Evolutionary conservation across 1,139 yeast genomes (phyloP), one percentile per base, ranked within the genome.

Genomic region (Candida mesenterica): DNA sequence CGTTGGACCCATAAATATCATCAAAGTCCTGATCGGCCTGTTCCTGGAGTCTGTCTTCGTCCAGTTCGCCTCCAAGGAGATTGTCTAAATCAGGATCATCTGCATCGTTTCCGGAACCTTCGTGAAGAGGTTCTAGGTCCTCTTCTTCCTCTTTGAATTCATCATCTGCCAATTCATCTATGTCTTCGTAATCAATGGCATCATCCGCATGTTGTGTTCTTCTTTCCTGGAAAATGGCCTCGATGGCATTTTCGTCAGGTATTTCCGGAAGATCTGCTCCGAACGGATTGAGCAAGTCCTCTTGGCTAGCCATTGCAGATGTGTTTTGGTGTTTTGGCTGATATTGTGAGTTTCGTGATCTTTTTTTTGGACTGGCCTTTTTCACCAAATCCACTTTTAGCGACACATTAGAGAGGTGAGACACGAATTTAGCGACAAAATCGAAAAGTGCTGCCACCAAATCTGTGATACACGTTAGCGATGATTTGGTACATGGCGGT

Each of bases 181-280:
- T 95, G 54, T 88, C 96, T 52, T 88, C 97, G 55, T 86, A 92
- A 59, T 92, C 97, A 30, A 89, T 68, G n/a, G 98, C 97, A 56
- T 90, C 92, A 4, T 79, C 96, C 1, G 94, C 92, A 57, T 90
- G 97, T 39, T 73, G 57, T 0, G 82, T 77, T 28, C 52, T 53
- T 18, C 58, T 52, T 28, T 65, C 69, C 40, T 46, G 52, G 45
- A 68, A 69, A 38, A 70, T 69, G 24, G 68, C 62, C 32, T 66
- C 68, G 12, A 69, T 65, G 28, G 64, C 50, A 17, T 55, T 55
- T 28, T 63, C 70, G 38, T 62, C 60, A 5, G 66, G 66, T 12
- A 60, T 28, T n/a, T 25, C 28, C 8, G 28, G 10, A n/a, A 25
- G 17, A 5, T 25, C 28, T 5, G 12, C 15, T n/a, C 28, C 28